Percentiles rank a stretch among this genome's conserved stretches.
Evolutionary conservation across 352 stramenopile species (phyloP).

Genomic region (Globisporangium carolinianum): DNA sequence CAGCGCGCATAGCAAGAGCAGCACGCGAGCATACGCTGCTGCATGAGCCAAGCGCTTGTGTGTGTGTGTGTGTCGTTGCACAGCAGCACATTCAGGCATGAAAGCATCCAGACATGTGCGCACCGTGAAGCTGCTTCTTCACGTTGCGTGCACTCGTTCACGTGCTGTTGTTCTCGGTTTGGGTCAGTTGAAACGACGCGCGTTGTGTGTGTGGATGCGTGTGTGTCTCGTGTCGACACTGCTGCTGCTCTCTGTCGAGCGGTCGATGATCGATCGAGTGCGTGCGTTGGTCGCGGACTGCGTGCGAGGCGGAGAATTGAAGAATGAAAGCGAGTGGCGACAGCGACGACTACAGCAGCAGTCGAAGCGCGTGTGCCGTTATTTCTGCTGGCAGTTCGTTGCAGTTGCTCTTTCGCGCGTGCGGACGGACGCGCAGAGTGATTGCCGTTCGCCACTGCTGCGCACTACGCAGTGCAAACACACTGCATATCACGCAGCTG

Average conservation of each 20-base stretch:
- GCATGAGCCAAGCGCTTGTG: too few relatives aligned
- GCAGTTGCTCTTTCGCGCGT: constrained; percentile 8
- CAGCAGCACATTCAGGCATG: too few relatives aligned
- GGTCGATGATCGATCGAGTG: background rate
- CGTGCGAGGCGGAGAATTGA: constrained; percentile 32
- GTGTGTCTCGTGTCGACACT: too few relatives aligned
- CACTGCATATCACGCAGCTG: too few relatives aligned
- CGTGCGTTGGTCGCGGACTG: constrained; percentile 16
- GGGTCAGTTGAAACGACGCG: constrained; percentile 2
- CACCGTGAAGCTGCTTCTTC: too few relatives aligned
- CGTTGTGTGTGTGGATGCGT: background rate
- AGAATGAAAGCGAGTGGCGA: constrained; percentile 25
- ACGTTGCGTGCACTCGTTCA: too few relatives aligned
- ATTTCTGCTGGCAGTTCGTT: constrained; percentile 22
- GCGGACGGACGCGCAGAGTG: constrained; percentile 1
- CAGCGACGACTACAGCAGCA: background rate
- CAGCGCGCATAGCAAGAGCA: background rate
- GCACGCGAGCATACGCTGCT: too few relatives aligned
- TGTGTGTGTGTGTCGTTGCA: background rate
- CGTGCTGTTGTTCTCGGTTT: background rate
- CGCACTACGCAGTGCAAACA: too few relatives aligned
- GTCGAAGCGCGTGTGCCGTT: constrained; percentile 10
- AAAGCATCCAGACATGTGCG: too few relatives aligned
- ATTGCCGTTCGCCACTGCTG: background rate
- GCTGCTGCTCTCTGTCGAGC: background rate